These are phyloP conservation scores for Claviceps sorghi DNA, from an alignment of 2,329 filamentous ascomycete species.

Conservation along the genomic window DNA sequence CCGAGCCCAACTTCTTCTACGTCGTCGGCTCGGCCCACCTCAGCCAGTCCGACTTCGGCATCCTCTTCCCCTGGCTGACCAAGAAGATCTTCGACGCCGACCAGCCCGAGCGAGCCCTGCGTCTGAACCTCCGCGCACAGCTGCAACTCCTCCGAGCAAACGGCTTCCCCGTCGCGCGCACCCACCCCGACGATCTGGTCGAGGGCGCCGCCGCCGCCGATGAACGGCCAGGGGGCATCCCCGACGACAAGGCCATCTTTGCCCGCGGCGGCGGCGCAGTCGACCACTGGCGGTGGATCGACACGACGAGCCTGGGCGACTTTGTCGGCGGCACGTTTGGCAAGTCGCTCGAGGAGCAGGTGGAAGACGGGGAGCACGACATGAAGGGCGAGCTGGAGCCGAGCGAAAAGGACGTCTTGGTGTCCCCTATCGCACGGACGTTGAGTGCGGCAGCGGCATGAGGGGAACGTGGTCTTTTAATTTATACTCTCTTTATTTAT, in stretches of 20 bases:
- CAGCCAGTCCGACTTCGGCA: conserved; percentile 69
- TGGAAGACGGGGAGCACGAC: conserved; percentile 20
- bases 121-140: conserved; percentile 43
- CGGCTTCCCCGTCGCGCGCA: conserved; percentile 32
- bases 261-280: conserved; percentile 27
- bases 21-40: conserved; percentile 62
- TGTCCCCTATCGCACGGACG: not conserved
- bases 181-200: conserved; percentile 33
- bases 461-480: too few relatives aligned
- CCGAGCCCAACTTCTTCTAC: conserved; percentile 58
- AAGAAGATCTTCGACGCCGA: conserved; percentile 42
- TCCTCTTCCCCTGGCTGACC: conserved; percentile 62
- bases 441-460: conserved; percentile 1
- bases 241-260: conserved; percentile 37
- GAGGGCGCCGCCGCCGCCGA: conserved; percentile 28
- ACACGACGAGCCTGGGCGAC: conserved; percentile 34
- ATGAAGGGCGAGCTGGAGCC: conserved; percentile 23
- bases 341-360: conserved; percentile 17
- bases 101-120: conserved; percentile 42
- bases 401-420: conserved; percentile 11
- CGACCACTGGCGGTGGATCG: conserved; percentile 37
- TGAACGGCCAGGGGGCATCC: conserved; percentile 25
- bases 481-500: too few relatives aligned
- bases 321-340: conserved; percentile 14
- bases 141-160: conserved; percentile 41